Conservation (phyloP, 2,329 filamentous ascomycete species). For the Xylariaceae sp. region DNA sequence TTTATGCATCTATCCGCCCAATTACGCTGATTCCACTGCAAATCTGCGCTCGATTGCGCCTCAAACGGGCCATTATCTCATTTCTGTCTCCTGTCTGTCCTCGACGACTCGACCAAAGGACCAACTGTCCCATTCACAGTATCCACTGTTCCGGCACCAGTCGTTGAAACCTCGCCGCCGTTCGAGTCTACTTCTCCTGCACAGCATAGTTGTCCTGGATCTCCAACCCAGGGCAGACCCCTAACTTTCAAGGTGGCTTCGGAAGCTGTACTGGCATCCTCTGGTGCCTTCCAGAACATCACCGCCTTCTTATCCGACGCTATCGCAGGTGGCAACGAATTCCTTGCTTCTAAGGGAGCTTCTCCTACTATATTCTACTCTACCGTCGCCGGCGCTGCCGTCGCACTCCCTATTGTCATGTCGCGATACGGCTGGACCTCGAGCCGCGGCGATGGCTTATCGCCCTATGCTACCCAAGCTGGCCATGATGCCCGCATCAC, state of each 20-base stretch:
- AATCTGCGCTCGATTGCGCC: no score
- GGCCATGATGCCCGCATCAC: conserved; percentile 55
- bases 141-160: no score
- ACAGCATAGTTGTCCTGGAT: conserved; percentile 30
- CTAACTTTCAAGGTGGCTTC: conserved; percentile 58
- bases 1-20: no score
- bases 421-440: conserved; percentile 49
- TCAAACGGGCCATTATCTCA: no score
- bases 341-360: conserved; percentile 49
- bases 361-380: conserved; percentile 46
- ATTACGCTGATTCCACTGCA: no score
- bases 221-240: conserved; percentile 31
- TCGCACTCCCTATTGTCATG: conserved; percentile 50
- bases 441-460: conserved; percentile 40
- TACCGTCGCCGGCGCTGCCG: conserved; percentile 42
- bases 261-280: conserved; percentile 52
- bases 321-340: conserved; percentile 46
- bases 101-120: no score
- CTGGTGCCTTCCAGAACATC: conserved; percentile 59
- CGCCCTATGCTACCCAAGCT: conserved; percentile 45
- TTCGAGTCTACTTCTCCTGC: no score
- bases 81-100: no score
- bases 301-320: conserved; percentile 45
- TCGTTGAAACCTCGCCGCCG: no score
- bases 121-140: no score